These are phyloP conservation scores for Apiotrichum laibachii DNA, from an alignment of 1,284 basidiomycete genomes.

Conservation along the genomic window DNA sequence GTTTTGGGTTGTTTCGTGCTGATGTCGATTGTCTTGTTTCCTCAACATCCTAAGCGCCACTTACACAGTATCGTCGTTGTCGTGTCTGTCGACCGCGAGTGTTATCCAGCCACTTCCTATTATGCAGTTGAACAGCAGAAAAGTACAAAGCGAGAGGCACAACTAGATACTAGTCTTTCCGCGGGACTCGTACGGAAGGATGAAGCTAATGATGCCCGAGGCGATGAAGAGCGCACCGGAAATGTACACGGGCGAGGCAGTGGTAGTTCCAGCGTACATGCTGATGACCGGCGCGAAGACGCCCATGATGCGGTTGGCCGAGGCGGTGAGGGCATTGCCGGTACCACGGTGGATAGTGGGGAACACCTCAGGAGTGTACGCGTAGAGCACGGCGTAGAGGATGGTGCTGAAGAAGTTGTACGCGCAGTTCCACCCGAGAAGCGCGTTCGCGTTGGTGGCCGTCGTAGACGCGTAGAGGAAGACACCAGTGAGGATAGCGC, in stretches of 20 bases:
- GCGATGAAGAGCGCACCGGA: slow-evolving; percentile 64
- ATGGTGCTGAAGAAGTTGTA: slow-evolving; percentile 54
- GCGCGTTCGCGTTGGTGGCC: slow-evolving; percentile 54
- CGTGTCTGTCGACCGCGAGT: too few species aligned
- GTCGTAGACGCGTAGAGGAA: slow-evolving; percentile 67
- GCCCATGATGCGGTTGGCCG: slow-evolving; percentile 60
- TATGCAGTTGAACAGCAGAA: too few species aligned
- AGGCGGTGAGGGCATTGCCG: slow-evolving; percentile 61
- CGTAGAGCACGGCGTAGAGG: slow-evolving; percentile 43
- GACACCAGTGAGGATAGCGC: slow-evolving; percentile 58
- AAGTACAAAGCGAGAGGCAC: too few species aligned
- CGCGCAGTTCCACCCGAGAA: slow-evolving; percentile 61
- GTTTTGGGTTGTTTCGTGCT: too few species aligned
- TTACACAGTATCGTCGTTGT: too few species aligned
- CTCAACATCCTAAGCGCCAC: too few species aligned
- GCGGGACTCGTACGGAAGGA: slow-evolving; percentile 69
- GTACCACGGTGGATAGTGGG: slow-evolving; percentile 65
- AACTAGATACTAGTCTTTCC: slow-evolving; percentile 56
- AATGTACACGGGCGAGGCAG: slow-evolving; percentile 68
- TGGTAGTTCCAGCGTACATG: slow-evolving; percentile 41
- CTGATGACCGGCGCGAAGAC: slow-evolving; percentile 40
- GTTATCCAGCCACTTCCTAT: too few species aligned
- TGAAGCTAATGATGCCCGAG: slow-evolving; percentile 61
- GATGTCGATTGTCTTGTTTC: too few species aligned
- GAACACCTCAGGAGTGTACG: slow-evolving; percentile 64